These are phyloP conservation scores for Leccinum rimulosum DNA, from an alignment of 768 basidiomycete species.

Conservation along the genomic window DNA sequence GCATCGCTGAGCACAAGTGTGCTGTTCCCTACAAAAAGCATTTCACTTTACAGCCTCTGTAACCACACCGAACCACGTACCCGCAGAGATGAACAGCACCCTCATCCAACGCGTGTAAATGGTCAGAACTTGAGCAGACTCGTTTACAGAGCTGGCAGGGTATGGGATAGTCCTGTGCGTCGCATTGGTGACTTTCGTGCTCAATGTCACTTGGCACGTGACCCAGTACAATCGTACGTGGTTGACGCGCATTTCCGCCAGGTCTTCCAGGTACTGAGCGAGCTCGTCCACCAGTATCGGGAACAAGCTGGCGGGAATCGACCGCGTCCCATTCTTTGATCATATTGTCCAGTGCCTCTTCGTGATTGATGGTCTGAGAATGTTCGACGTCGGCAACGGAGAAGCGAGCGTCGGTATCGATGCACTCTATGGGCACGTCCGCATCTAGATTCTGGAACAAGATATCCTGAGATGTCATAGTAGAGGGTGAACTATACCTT, in stretches of 20 bases:
- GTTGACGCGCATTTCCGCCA: slow-evolving; percentile 44
- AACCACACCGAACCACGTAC: slow-evolving; percentile 29
- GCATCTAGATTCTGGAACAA: slow-evolving; percentile 51
- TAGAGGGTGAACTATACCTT: slow-evolving; percentile 37
- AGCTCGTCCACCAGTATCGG: slow-evolving; percentile 41
- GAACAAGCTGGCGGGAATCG: slow-evolving; percentile 30
- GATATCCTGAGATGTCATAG: background rate
- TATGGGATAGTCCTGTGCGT: slow-evolving; percentile 49
- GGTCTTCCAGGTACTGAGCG: slow-evolving; percentile 36
- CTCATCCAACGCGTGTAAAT: slow-evolving; percentile 49
- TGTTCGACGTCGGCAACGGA: slow-evolving; percentile 25
- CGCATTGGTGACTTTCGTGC: slow-evolving; percentile 50
- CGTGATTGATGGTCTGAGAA: slow-evolving; percentile 13
- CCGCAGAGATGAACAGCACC: slow-evolving; percentile 55
- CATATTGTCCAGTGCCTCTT: slow-evolving; percentile 14
- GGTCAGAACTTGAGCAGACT: slow-evolving; percentile 43
- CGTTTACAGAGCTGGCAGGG: slow-evolving; percentile 55
- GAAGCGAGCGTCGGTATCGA: slow-evolving; percentile 38
- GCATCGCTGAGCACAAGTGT: slow-evolving; percentile 46
- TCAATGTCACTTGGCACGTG: slow-evolving; percentile 38
- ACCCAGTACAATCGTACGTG: slow-evolving; percentile 37
- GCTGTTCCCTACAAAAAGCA: slow-evolving; percentile 38
- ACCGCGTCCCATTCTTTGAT: slow-evolving; percentile 31
- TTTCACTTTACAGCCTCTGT: slow-evolving; percentile 7
- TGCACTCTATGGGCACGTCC: slow-evolving; percentile 36